phyloP scores from a whole-genome alignment of 441 rosid genomes.

The Adansonia grandidieri region DNA sequence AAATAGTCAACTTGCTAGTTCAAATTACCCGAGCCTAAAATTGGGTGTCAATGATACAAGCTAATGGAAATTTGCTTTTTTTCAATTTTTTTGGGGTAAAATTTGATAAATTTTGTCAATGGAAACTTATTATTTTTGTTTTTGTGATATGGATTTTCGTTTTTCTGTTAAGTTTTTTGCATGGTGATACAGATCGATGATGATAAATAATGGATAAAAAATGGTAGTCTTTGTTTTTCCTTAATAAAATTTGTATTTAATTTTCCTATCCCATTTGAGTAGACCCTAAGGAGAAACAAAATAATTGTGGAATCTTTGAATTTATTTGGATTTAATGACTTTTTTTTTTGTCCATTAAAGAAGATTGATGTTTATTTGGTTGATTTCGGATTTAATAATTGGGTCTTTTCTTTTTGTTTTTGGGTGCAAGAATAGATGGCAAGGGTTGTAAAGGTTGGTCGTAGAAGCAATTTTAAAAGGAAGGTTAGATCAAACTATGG shows the following conservation, averaged over 20 bases:
- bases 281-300: constrained; percentile 39
- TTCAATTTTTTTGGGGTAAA: neutral
- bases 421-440: constrained; percentile 66
- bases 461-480: constrained; percentile 54
- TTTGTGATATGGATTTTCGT: constrained; percentile 45
- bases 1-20: too few species aligned
- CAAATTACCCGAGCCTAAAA: too few species aligned
- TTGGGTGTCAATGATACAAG: neutral
- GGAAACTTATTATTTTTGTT: constrained; percentile 21
- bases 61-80: constrained; percentile 29
- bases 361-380: constrained; percentile 27
- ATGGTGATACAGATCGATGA: constrained; percentile 44
- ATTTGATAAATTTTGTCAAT: constrained; percentile 11
- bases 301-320: constrained; percentile 31
- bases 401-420: constrained; percentile 32
- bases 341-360: constrained; percentile 35
- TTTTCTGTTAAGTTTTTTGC: constrained; percentile 27
- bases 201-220: constrained; percentile 33
- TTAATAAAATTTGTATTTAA: constrained; percentile 26
- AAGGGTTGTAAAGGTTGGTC: constrained; percentile 63
- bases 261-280: constrained; percentile 41
- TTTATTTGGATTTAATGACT: constrained; percentile 29
- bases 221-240: neutral
- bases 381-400: constrained; percentile 33
- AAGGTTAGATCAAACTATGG: constrained; percentile 54